Base-by-base conservation (phyloP, 306 rosid genomes). In the Castanea sativa region DNA sequence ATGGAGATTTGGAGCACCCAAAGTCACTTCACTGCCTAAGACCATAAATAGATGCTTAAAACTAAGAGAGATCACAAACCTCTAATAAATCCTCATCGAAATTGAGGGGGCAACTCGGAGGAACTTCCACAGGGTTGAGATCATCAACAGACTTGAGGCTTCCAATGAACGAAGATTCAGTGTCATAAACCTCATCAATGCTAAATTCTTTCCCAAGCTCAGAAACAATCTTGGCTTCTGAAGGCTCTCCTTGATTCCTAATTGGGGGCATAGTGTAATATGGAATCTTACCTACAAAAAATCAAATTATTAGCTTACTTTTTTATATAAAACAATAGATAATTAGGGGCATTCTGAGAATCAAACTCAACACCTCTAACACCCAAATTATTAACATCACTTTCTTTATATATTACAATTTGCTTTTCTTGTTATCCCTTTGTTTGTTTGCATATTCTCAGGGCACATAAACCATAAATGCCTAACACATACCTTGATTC, bases 201-300 rank as follows among this genome's bases (percentile, higher is more conserved):
- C 88, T 90, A 73, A 93, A 93, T 80, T 87, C 97, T 80, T 89
- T 93, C 9, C 93, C 87, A 61, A 96, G 86, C 86, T 89, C 92
- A 0, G 83, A 65, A 72, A 93, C 93, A 59, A 96, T 90, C 78
- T 74, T 90, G 56, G 90, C 89, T 79, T 93, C 99, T 8, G 91
- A 83, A 78, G 88, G 88, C 68, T 89, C 92, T 65, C 72, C 92
- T 85, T 89, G 89, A 83, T 81, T 81, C 82, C 98, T 96, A 73
- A 75, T 79, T 5, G 97, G 99, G 23, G 99, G 99, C 91, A 90
- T 84, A 8, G 98, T 90, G 85, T 88, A 96, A 76, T 90, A 93
- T 20, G 93, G 97, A 85, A 96, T 96, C 86, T 96, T 96, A 80
- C 99, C 99, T 96, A 87, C 63, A 55, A 83, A 49, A 77, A 27